Evolutionary conservation across 1,139 yeast species (phyloP).

Genomic region (Magnusiomyces suaveolens): DNA sequence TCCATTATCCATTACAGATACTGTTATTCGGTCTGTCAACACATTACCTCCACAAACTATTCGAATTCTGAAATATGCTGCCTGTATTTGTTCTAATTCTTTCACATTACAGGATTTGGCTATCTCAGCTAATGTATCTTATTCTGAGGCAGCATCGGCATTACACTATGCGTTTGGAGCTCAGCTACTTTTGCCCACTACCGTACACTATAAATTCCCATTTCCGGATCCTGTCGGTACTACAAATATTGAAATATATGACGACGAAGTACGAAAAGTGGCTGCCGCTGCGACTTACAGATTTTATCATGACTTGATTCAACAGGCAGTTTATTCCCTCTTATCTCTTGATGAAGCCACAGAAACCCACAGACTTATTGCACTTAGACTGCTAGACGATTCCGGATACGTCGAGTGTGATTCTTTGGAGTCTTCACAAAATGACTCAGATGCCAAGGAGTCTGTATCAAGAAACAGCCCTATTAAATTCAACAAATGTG

Average conservation of each 20-base stretch:
- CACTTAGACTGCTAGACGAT: constrained; percentile 34
- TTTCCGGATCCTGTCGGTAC: constrained; percentile 34
- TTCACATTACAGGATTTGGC: constrained; percentile 40
- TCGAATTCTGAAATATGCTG: constrained; percentile 37
- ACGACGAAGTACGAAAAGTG: constrained; percentile 34
- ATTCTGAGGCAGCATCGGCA: constrained; percentile 28
- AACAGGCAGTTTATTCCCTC: constrained; percentile 32
- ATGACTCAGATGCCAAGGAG: not conserved
- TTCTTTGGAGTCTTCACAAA: not conserved
- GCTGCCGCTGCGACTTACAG: constrained; percentile 34
- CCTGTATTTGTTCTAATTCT: constrained; percentile 38
- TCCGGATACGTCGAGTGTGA: not conserved
- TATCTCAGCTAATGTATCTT: constrained; percentile 34
- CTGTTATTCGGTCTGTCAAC: constrained; percentile 22
- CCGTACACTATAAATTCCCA: constrained; percentile 43
- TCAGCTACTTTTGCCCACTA: constrained; percentile 36
- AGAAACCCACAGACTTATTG: constrained; percentile 37
- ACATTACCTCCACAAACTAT: constrained; percentile 23
- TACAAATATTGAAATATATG: constrained; percentile 35
- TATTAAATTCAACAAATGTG: not conserved
- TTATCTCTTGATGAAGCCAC: constrained; percentile 28
- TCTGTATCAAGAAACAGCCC: not conserved
- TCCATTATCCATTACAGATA: constrained; percentile 23
- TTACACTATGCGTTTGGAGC: constrained; percentile 34
- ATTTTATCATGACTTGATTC: constrained; percentile 33